Conservation (phyloP, 371 early-diverging fungal species). For the Mucor racemosus region DNA sequence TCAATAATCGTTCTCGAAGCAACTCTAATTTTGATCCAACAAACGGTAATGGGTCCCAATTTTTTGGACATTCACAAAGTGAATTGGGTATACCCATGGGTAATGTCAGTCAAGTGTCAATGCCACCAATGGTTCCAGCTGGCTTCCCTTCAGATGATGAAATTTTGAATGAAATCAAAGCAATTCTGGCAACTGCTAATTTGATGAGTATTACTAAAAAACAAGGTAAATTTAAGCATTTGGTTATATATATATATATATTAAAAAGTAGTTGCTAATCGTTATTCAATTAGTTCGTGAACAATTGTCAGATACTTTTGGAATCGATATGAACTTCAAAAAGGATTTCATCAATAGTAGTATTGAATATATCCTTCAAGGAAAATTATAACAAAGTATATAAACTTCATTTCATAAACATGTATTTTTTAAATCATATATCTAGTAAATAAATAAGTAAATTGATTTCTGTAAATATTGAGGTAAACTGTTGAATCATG, state of each 20-base stretch:
- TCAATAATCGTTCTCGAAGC: neutral
- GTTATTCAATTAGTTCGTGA: conserved; percentile 68
- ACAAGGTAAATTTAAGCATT: conserved; percentile 46
- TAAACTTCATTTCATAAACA: too few relatives aligned
- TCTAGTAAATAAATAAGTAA: too few relatives aligned
- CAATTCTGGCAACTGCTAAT: conserved; percentile 78
- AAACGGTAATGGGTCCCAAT: neutral
- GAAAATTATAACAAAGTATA: conserved; percentile 34
- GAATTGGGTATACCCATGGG: conserved; percentile 27
- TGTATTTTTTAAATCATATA: too few relatives aligned
- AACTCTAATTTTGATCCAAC: conserved; percentile 13
- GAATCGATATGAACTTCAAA: conserved; percentile 75
- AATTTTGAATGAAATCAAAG: conserved; percentile 75
- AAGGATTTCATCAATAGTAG: conserved; percentile 87
- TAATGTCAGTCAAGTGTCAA: conserved; percentile 26
- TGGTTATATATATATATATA: neutral
- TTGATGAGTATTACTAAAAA: conserved; percentile 81
- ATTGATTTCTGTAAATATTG: too few relatives aligned
- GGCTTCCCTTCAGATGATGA: conserved; percentile 81
- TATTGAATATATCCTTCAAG: conserved; percentile 72
- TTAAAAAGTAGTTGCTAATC: too few relatives aligned
- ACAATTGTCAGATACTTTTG: conserved; percentile 73
- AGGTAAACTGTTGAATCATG: too few relatives aligned
- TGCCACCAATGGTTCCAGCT: conserved; percentile 31
- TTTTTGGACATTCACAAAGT: conserved; percentile 6